phyloP scores from a whole-genome alignment of 345 rosid species.

The Eutrema heterophyllum region DNA sequence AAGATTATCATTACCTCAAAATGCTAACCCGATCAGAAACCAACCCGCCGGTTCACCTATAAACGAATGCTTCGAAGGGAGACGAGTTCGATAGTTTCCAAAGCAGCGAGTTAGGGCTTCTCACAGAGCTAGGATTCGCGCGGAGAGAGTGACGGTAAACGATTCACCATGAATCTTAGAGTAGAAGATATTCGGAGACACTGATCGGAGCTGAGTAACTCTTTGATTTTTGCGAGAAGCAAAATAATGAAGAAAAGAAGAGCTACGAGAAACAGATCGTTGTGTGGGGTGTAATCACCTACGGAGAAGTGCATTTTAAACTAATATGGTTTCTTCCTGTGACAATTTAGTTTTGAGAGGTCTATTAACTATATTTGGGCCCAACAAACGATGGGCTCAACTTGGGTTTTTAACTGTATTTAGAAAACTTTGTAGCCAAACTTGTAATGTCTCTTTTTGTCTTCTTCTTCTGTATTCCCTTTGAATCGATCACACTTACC shows the following conservation, averaged over 20 bases:
- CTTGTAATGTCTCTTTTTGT: too few species aligned
- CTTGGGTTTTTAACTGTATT: neutral
- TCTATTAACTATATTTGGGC: conserved; percentile 2
- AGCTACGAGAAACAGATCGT: conserved; percentile 22
- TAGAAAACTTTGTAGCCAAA: neutral
- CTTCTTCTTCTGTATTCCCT: neutral
- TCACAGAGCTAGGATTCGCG: neutral
- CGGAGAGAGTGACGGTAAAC: neutral
- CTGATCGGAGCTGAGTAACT: conserved; percentile 25
- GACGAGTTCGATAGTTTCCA: conserved; percentile 9
- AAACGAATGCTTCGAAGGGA: conserved; percentile 16
- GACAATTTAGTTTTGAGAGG: neutral
- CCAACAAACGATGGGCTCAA: conserved; percentile 4
- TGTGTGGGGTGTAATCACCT: neutral
- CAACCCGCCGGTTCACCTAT: conserved; percentile 10
- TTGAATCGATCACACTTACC: neutral
- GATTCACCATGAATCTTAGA: conserved; percentile 20
- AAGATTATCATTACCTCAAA: conserved; percentile 15
- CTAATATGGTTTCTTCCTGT: neutral
- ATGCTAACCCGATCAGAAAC: conserved; percentile 19
- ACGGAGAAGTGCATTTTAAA: neutral
- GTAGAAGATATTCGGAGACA: neutral
- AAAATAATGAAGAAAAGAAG: conserved; percentile 1
- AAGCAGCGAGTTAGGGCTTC: conserved; percentile 16
- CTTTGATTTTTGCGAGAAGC: conserved; percentile 13